phyloP scores from a whole-genome alignment of 257 asterid genomes.

The Solanum lycopersicoides region DNA sequence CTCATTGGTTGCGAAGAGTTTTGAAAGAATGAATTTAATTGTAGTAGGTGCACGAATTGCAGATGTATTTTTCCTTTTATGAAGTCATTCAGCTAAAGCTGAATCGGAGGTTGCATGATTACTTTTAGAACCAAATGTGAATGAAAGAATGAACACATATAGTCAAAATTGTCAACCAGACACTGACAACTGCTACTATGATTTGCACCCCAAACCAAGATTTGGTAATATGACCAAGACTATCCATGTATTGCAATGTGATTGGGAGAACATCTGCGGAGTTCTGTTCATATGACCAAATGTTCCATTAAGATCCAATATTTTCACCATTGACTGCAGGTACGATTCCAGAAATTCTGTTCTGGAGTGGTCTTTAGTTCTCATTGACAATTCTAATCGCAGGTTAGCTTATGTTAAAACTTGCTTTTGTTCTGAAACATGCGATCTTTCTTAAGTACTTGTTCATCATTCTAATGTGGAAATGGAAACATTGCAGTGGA shows the following conservation, averaged over 20 bases:
- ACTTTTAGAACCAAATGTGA: not conserved
- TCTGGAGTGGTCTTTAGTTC: conserved; percentile 82
- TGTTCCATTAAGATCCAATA: not conserved
- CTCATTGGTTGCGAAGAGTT: not conserved
- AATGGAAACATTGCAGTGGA: conserved; percentile 30
- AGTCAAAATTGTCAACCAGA: not conserved
- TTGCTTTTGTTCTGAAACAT: not conserved
- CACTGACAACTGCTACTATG: not conserved
- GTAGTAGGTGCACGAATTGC: not conserved
- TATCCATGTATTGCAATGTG: not conserved
- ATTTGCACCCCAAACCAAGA: not conserved
- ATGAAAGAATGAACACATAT: not conserved
- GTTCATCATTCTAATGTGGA: not conserved
- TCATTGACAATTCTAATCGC: conserved; percentile 82
- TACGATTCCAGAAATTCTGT: conserved; percentile 72
- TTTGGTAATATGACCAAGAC: not conserved
- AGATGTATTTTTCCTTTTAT: not conserved
- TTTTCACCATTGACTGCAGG: conserved; percentile 28
- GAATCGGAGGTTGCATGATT: not conserved
- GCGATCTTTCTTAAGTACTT: not conserved
- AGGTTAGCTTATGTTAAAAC: conserved; percentile 38
- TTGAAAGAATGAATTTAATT: not conserved
- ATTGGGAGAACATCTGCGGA: not conserved
- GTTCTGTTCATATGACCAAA: not conserved
- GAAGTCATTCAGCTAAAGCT: not conserved